Evolutionary conservation across 2,329 filamentous ascomycete species (phyloP), one percentile per base, ranked within the genome.

Genomic region (Penicillium sp.): DNA sequence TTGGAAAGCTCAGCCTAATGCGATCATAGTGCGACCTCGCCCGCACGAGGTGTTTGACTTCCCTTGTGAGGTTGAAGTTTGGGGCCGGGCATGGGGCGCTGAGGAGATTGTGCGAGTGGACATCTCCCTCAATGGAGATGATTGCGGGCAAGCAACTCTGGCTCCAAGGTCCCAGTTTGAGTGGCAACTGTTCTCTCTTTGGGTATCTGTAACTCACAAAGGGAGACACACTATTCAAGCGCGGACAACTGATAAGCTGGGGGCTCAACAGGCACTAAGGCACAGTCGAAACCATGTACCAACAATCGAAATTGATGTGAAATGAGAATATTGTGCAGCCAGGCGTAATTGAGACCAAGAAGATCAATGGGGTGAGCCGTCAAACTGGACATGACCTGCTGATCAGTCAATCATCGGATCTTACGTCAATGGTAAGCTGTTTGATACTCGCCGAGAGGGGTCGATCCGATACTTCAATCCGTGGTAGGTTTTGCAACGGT

Each of bases 101-200:
- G 31, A 34, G 13, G 31, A 34, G 31, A 42, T 47, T 47, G 50
- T 42, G 39, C 31, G 46, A 52, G 32, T 21, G 43, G 43, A 32
- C 10, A 9, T 34, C 45, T 29, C 8, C 40, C 10, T 40, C 6
- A 22, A 31, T n/a, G 22, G 47, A 36, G 42, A 27, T 13, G 18
- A 43, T 43, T 10, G 43, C 32, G 18, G 13, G 31, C 10, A 34
- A 13, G 31, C 31, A 34, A 14, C 4, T 5, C 5, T 34, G 8
- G 10, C 13, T 13, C 31, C 31, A 11, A 34, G 31, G 31, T 4
- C 10, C 2, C 9, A 11, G 5, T 34, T 34, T 34, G 31, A 34
- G 13, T 34, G 31, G 31, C 31, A 34, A 8, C 8, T 34, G 10
- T 34, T 34, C 11, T 11, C 31, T 14, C 7, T 34, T 14, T 8